Percentiles rank a stretch among this genome's conserved stretches.
phyloP scores from a whole-genome alignment of 2,329 filamentous ascomycete genomes.

The Apiospora arundinis region DNA sequence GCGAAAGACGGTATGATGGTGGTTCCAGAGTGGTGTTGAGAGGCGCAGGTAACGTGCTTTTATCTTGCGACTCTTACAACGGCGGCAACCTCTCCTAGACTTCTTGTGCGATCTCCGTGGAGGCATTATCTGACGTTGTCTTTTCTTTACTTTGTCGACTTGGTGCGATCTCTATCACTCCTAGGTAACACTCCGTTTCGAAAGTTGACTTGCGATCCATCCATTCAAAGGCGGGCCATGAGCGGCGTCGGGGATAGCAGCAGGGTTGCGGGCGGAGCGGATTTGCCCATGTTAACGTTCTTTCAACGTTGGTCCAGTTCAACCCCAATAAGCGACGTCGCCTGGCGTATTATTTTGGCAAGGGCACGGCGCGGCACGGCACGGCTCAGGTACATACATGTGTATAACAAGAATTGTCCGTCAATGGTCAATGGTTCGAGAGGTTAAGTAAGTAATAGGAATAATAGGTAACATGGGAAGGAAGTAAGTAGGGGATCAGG shows the following conservation, averaged over 20 bases:
- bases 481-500: background rate
- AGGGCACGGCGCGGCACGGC: background rate
- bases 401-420: background rate
- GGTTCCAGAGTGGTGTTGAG: background rate
- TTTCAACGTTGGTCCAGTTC: background rate
- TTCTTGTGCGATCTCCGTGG: slow-evolving; percentile 74
- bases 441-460: background rate
- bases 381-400: too few relatives aligned
- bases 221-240: slow-evolving; percentile 13
- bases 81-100: slow-evolving; percentile 69
- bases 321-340: background rate
- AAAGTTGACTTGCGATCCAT: slow-evolving; percentile 7
- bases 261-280: slow-evolving; percentile 1
- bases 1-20: background rate
- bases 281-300: slow-evolving; percentile 8
- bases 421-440: background rate
- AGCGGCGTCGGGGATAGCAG: background rate
- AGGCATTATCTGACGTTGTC: slow-evolving; percentile 54
- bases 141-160: background rate
- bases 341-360: background rate
- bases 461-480: background rate
- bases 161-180: slow-evolving; percentile 9
- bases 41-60: slow-evolving; percentile 56
- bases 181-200: background rate
- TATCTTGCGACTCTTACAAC: slow-evolving; percentile 73